Conservation (phyloP, 768 basidiomycete species). For the Psilocybe sp. region DNA sequence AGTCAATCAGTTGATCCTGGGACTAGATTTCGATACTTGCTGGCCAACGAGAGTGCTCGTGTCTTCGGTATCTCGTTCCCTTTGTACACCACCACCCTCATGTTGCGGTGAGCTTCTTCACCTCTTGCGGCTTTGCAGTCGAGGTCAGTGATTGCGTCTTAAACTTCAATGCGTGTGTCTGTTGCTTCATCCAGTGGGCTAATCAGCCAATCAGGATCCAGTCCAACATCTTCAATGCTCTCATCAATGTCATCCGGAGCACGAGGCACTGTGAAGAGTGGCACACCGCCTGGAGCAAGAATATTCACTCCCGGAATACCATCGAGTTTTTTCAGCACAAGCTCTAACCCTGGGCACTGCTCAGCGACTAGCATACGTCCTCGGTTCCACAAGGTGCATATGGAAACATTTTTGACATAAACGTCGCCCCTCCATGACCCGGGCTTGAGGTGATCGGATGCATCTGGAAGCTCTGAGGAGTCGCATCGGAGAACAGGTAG, state of each 20-base stretch:
- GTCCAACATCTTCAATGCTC: slow-evolving; percentile 12
- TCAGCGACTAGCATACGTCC: slow-evolving; percentile 20
- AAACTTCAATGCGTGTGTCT: slow-evolving; percentile 13
- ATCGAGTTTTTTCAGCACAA: slow-evolving; percentile 6
- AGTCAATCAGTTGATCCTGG: slow-evolving; percentile 16
- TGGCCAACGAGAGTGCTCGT: slow-evolving; percentile 5
- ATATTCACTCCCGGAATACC: slow-evolving; percentile 4
- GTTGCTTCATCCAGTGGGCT: neutral
- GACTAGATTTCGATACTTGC: slow-evolving; percentile 11
- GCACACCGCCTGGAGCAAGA: slow-evolving; percentile 11
- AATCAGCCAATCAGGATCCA: neutral
- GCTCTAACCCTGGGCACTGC: slow-evolving; percentile 2
- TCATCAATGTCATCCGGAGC: slow-evolving; percentile 17
- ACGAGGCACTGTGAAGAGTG: slow-evolving; percentile 13
- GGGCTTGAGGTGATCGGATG: slow-evolving; percentile 33
- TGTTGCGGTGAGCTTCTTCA: neutral
- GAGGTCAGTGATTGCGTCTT: slow-evolving; percentile 7
- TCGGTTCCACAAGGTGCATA: slow-evolving; percentile 27
- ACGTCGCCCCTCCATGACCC: slow-evolving; percentile 32
- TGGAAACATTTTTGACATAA: slow-evolving; percentile 18
- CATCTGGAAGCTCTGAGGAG: slow-evolving; percentile 15
- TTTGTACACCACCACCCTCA: slow-evolving; percentile 3
- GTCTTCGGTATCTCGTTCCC: slow-evolving; percentile 10
- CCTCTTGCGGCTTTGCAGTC: neutral
- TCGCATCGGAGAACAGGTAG: slow-evolving; percentile 24